Percentiles rank a stretch among this genome's conserved stretches.
Conservation (phyloP, 805 yeast species). For the Teunomyces barrocoloradensis region DNA sequence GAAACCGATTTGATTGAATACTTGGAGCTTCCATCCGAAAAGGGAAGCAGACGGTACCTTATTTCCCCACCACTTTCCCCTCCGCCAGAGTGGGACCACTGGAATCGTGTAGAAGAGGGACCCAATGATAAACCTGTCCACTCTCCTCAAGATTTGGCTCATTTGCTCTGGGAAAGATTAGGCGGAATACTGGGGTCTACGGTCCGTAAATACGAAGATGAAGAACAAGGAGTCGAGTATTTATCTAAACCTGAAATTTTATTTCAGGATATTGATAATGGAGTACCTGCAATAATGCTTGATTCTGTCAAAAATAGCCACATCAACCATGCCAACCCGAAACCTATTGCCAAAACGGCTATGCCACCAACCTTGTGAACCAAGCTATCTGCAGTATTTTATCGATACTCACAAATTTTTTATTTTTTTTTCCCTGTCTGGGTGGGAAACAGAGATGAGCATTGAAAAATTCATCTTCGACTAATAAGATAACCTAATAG, state of each 20-base stretch:
- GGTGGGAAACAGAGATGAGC: constrained; percentile 5
- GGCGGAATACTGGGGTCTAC: constrained; percentile 39
- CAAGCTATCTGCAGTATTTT: background rate
- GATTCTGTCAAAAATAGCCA: constrained; percentile 23
- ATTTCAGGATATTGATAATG: constrained; percentile 35
- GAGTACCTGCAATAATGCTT: constrained; percentile 41
- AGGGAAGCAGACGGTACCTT: constrained; percentile 35
- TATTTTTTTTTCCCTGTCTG: constrained; percentile 1
- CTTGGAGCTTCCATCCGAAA: constrained; percentile 41
- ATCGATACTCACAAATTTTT: background rate
- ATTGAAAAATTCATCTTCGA: background rate
- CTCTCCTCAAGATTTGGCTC: constrained; percentile 40
- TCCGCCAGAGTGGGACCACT: constrained; percentile 44
- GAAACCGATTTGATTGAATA: constrained; percentile 19
- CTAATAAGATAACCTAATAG: background rate
- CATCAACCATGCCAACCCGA: constrained; percentile 11
- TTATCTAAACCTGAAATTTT: constrained; percentile 33
- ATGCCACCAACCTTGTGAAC: constrained; percentile 27
- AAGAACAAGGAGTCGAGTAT: constrained; percentile 18
- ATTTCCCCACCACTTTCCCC: constrained; percentile 48
- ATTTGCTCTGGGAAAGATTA: constrained; percentile 42
- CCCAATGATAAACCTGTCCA: constrained; percentile 35
- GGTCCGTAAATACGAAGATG: constrained; percentile 26
- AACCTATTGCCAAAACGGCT: constrained; percentile 29
- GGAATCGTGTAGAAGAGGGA: constrained; percentile 40